A percentile compares a stretch with the other conserved stretches of the same genome.
These are phyloP conservation scores for Discostella pseudostelligera DNA, from an alignment of 108 stramenopile species.

Conservation along the genomic window DNA sequence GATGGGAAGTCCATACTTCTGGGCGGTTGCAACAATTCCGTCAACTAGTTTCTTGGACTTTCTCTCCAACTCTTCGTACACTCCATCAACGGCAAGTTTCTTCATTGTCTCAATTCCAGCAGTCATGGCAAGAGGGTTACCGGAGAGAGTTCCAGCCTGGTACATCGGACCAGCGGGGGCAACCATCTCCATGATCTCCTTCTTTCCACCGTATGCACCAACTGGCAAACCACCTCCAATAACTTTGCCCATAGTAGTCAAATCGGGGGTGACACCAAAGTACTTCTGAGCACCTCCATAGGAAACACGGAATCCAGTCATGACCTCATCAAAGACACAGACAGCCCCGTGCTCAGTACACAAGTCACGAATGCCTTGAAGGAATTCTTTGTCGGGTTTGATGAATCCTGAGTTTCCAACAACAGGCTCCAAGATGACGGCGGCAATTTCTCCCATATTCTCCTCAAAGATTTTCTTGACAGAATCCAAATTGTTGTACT, in stretches of 20 bases:
- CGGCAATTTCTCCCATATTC: constrained; percentile 92
- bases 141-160: constrained; percentile 96
- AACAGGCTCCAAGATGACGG: constrained; percentile 95
- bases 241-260: constrained; percentile 99
- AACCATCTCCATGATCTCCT: constrained; percentile 96
- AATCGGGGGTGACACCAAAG: constrained; percentile 96
- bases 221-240: constrained; percentile 98
- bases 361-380: constrained; percentile 89
- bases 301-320: constrained; percentile 98
- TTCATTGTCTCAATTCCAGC: constrained; percentile 97
- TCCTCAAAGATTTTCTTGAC: constrained; percentile 88
- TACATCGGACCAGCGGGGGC: constrained; percentile 99
- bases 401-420: constrained; percentile 99
- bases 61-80: constrained; percentile 91
- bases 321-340: constrained; percentile 98
- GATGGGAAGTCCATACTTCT: constrained; percentile 91
- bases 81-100: constrained; percentile 79
- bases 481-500: constrained; percentile 94
- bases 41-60: constrained; percentile 90
- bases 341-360: constrained; percentile 87
- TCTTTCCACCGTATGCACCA: constrained; percentile 96
- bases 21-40: constrained; percentile 79
- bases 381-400: constrained; percentile 94
- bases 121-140: constrained; percentile 98
- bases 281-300: constrained; percentile 97